phyloP scores from a whole-genome alignment of 306 rosid species.

The Urtica urens region DNA sequence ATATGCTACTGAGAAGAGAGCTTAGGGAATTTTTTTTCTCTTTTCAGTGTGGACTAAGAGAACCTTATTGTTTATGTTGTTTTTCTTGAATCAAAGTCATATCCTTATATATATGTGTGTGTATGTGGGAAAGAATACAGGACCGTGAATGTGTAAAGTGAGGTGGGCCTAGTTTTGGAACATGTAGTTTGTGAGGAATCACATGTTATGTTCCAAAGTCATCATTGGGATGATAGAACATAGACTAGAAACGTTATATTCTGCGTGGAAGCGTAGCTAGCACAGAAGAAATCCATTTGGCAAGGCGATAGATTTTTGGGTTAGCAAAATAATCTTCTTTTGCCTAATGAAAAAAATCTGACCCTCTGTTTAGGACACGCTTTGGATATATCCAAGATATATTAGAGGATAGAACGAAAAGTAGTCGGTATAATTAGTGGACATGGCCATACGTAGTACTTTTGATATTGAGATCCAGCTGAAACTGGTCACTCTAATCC shows the following conservation, averaged over 20 bases:
- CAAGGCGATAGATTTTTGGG: neutral
- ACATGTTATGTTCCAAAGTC: constrained; percentile 23
- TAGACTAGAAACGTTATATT: constrained; percentile 1
- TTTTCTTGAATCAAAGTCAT: neutral
- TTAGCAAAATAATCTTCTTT: neutral
- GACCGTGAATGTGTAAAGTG: neutral
- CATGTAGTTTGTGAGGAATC: constrained; percentile 8
- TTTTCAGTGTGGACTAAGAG: neutral
- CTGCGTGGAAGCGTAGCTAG: neutral
- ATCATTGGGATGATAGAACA: constrained; percentile 1
- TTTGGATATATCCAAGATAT: neutral
- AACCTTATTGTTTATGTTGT: neutral
- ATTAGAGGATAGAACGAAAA: neutral
- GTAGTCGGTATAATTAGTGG: neutral
- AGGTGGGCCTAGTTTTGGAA: neutral
- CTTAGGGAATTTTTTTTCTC: neutral
- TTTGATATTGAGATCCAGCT: neutral
- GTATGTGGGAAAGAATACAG: neutral
- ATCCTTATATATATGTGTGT: neutral
- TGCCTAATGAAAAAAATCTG: constrained; percentile 1
- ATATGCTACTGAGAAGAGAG: neutral
- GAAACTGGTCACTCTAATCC: constrained; percentile 2
- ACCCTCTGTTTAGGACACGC: neutral
- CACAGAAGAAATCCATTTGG: neutral
- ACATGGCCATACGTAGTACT: neutral